Conservation (phyloP, 2,329 filamentous ascomycete genomes). For the Curvularia verruculosa region DNA sequence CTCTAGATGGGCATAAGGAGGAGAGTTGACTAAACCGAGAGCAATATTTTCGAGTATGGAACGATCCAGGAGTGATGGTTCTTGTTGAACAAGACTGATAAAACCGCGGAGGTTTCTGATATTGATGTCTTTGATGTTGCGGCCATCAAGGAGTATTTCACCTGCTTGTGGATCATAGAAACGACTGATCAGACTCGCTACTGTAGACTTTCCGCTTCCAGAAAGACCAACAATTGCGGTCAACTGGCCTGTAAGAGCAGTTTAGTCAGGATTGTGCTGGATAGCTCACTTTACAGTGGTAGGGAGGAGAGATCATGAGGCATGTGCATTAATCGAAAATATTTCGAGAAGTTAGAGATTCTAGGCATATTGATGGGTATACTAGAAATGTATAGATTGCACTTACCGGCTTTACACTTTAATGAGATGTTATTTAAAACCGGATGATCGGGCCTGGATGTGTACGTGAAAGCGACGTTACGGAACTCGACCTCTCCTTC, state of each 20-base stretch:
- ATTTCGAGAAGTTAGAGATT: background rate
- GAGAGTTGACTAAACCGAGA: constrained; percentile 55
- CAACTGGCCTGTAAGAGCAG: constrained; percentile 32
- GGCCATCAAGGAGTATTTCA: constrained; percentile 64
- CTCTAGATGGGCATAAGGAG: constrained; percentile 51
- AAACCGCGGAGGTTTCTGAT: constrained; percentile 45
- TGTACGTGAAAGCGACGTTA: constrained; percentile 52
- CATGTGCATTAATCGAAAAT: background rate
- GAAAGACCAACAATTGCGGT: constrained; percentile 54
- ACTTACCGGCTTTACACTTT: constrained; percentile 38
- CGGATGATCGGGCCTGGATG: constrained; percentile 48
- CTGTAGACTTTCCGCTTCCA: constrained; percentile 52
- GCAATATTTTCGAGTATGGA: constrained; percentile 63
- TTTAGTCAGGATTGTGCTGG: background rate
- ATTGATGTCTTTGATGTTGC: constrained; percentile 48
- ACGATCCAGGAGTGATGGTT: constrained; percentile 58
- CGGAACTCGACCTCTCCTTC: constrained; percentile 57
- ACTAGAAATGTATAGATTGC: too few relatives aligned
- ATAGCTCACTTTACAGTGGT: background rate
- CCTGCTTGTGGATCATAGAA: constrained; percentile 56
- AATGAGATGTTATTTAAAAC: constrained; percentile 50
- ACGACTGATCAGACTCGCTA: constrained; percentile 47
- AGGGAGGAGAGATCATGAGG: too few relatives aligned
- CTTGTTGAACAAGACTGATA: constrained; percentile 57
- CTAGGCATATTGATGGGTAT: background rate